These are phyloP conservation scores for Euphorbia pulcherrima DNA, from an alignment of 345 rosid species.

Conservation along the genomic window DNA sequence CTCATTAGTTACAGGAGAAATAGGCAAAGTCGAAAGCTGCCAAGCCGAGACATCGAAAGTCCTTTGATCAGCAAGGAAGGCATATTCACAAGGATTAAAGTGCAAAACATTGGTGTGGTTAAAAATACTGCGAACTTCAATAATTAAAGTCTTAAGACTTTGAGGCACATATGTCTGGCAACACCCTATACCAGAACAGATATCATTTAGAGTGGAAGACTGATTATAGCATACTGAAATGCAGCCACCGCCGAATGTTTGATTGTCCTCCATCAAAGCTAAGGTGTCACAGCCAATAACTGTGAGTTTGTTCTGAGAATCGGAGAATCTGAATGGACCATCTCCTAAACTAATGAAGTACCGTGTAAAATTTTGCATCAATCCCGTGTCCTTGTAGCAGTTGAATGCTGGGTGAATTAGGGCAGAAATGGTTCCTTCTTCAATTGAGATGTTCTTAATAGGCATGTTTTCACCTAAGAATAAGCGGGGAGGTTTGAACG, in stretches of 20 bases:
- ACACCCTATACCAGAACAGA: slow-evolving; percentile 31
- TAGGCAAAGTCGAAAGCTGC: not conserved
- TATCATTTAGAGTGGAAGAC: not conserved
- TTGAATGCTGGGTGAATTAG: not conserved
- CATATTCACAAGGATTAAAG: slow-evolving; percentile 16
- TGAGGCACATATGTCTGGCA: slow-evolving; percentile 24
- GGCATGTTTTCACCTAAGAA: not conserved
- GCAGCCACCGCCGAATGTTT: slow-evolving; percentile 11
- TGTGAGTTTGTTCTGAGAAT: too few relatives aligned
- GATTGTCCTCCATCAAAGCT: not conserved
- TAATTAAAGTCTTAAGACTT: slow-evolving; percentile 3
- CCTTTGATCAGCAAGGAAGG: too few relatives aligned
- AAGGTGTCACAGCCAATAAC: slow-evolving; percentile 25
- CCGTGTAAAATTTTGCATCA: rapidly evolving
- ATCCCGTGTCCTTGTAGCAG: slow-evolving; percentile 13
- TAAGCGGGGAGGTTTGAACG: not conserved
- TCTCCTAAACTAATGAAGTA: not conserved
- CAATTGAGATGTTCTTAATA: not conserved
- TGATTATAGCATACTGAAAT: slow-evolving; percentile 1
- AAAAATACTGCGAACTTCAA: rapidly evolving
- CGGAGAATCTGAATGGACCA: too few relatives aligned
- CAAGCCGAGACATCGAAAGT: not conserved
- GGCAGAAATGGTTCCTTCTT: slow-evolving; percentile 7
- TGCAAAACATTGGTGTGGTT: slow-evolving; percentile 2
- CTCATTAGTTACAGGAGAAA: rapidly evolving